These are phyloP conservation scores for Parmelia sp. DNA, from an alignment of 495 filamentous ascomycete species.

Conservation along the genomic window DNA sequence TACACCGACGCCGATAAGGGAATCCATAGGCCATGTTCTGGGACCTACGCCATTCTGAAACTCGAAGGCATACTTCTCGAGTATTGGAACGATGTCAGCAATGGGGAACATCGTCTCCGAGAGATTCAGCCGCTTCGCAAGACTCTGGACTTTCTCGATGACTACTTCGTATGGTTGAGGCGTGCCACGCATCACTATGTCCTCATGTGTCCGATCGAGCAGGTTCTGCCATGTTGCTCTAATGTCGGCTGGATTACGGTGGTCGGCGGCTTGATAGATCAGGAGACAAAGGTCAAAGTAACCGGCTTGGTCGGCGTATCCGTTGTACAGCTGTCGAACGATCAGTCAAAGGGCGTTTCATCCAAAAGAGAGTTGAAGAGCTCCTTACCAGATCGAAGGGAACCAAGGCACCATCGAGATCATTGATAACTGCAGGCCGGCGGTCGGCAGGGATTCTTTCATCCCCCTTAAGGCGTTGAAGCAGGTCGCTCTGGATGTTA, in stretches of 20 bases:
- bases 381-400: constrained; percentile 63
- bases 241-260: constrained; percentile 78
- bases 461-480: constrained; percentile 73
- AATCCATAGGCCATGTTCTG: constrained; percentile 72
- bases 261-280: constrained; percentile 83
- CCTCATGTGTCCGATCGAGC: constrained; percentile 61
- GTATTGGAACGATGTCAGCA: constrained; percentile 55
- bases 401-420: constrained; percentile 68
- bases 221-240: constrained; percentile 75
- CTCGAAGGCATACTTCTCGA: constrained; percentile 72
- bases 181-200: constrained; percentile 48
- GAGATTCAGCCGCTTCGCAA: constrained; percentile 72
- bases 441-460: constrained; percentile 54
- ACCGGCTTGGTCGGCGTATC: constrained; percentile 75
- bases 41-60: constrained; percentile 61
- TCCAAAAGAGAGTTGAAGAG: neutral
- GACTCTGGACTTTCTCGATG: constrained; percentile 61
- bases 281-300: constrained; percentile 91
- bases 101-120: constrained; percentile 76
- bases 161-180: constrained; percentile 73
- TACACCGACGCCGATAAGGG: constrained; percentile 70
- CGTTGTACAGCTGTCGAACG: constrained; percentile 69
- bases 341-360: constrained; percentile 13
- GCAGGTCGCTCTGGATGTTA: constrained; percentile 86
- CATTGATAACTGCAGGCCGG: constrained; percentile 51